Evolutionary conservation across 306 rosid species (phyloP).

Genomic region (Trichosanthes cucumerina): DNA sequence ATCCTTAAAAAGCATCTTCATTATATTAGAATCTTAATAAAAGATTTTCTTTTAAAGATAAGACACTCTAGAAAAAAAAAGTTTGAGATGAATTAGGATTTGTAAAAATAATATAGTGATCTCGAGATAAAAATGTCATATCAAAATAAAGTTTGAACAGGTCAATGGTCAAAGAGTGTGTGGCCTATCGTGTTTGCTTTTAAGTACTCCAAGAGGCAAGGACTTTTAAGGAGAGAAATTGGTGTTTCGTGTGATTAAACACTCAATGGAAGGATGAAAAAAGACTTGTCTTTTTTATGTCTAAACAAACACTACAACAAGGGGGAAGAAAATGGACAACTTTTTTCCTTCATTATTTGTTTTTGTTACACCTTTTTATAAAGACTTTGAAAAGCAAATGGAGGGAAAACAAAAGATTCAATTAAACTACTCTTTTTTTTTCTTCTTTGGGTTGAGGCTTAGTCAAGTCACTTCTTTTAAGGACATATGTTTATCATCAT

Average conservation of each 20-base stretch:
- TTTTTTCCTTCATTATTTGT: not conserved
- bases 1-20: too few species aligned
- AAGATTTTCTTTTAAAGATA: too few species aligned
- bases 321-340: not conserved
- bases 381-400: not conserved
- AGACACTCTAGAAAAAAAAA: too few species aligned
- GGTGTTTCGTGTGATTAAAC: not conserved
- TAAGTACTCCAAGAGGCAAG: not conserved
- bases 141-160: not conserved
- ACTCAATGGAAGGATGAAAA: not conserved
- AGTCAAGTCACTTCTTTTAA: slow-evolving; percentile 63
- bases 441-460: slow-evolving; percentile 20
- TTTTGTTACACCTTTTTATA: not conserved
- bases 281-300: not conserved
- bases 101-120: too few species aligned
- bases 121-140: not conserved
- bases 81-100: not conserved
- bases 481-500: slow-evolving; percentile 19
- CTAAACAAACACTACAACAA: not conserved
- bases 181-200: not conserved
- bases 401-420: not conserved
- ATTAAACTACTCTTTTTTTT: not conserved
- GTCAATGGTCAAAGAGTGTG: not conserved
- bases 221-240: not conserved
- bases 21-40: not conserved